These are phyloP conservation scores for Casuarina glauca DNA, from an alignment of 306 rosid species.

Conservation along the genomic window DNA sequence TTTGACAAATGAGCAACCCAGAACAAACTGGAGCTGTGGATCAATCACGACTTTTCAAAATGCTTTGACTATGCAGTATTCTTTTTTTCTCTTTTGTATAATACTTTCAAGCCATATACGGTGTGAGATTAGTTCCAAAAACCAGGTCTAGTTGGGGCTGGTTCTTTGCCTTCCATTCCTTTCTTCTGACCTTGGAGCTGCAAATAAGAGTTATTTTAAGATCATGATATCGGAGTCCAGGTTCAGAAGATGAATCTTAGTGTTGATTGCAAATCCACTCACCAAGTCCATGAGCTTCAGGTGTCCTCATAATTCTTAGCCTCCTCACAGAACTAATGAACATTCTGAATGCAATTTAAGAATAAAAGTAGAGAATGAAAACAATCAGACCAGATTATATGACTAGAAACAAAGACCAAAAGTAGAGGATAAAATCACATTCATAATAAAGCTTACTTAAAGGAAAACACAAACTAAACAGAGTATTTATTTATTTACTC, in stretches of 20 bases:
- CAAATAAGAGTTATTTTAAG: slow-evolving; percentile 30
- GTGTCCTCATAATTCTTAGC: slow-evolving; percentile 83
- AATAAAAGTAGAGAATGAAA: slow-evolving; percentile 1
- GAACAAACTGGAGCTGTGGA: slow-evolving; percentile 31
- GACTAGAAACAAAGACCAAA: neutral
- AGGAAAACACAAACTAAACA: neutral
- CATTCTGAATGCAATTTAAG: slow-evolving; percentile 61
- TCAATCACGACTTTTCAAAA: slow-evolving; percentile 38
- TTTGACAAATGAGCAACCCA: slow-evolving; percentile 34
- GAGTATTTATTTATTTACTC: neutral
- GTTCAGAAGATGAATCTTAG: slow-evolving; percentile 8
- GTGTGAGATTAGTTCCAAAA: slow-evolving; percentile 27
- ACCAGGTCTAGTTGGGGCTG: slow-evolving; percentile 44
- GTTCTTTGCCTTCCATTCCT: slow-evolving; percentile 57
- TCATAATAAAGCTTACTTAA: slow-evolving; percentile 5
- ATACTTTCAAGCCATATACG: slow-evolving; percentile 33
- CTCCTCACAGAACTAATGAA: slow-evolving; percentile 76
- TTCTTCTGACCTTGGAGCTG: slow-evolving; percentile 73
- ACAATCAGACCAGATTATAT: slow-evolving; percentile 26
- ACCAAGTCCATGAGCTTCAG: slow-evolving; percentile 82
- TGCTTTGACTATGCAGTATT: slow-evolving; percentile 39
- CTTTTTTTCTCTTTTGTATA: slow-evolving; percentile 26
- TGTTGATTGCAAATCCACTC: slow-evolving; percentile 32
- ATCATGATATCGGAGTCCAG: slow-evolving; percentile 5
- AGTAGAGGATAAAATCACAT: slow-evolving; percentile 14